Base-by-base conservation (phyloP, 2,329 filamentous ascomycete species). In the Stachybotrys elegans region DNA sequence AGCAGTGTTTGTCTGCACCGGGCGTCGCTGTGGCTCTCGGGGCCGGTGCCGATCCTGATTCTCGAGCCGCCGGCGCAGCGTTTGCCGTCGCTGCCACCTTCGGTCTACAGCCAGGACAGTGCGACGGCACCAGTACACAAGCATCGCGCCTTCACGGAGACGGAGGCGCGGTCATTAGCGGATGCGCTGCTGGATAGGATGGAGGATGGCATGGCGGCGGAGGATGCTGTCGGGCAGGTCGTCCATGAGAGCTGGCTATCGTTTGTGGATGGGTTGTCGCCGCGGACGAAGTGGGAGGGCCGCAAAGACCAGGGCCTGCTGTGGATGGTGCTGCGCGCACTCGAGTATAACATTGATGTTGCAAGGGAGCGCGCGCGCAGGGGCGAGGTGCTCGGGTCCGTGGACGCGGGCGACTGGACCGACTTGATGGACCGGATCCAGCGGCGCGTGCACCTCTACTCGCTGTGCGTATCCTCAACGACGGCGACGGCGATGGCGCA, bases 161-260 rank as follows among this genome's bases (percentile, higher is more conserved):
- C n/a, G n/a, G n/a, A n/a, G n/a, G 31, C 31, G 8, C 19, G n/a
- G 0, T 40, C 40, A 1, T 40, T 58, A 1, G 56, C 58, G 44
- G 47, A 53, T 4, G 39, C 46, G 1, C 49, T 58, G 4, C 52
- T 50, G 49, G 36, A 50, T 22, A 32, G 43, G 13, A 53, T 58
- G 1, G 27, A 45, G 13, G 53, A 56, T 6, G 41, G 40, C 2
- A 46, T 40, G 1, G 34, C 48, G 0, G 12, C 48, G 13, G 50
- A 58, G 34, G 50, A 51, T 22, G 40, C 53, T 6, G 35, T 61
- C 2, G 50, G 53, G 9, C 56, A 60, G 25, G 31, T 60, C 2
- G 45, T 59, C 1, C 53, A 58, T 35, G 51, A 56, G 6, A 46
- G 50, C 4, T 63, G 60, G 60, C 43, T 55, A 2, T 48, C 51